Evolutionary conservation across 495 filamentous ascomycete genomes (phyloP).

Genomic region (Hypoxylon intermedium): DNA sequence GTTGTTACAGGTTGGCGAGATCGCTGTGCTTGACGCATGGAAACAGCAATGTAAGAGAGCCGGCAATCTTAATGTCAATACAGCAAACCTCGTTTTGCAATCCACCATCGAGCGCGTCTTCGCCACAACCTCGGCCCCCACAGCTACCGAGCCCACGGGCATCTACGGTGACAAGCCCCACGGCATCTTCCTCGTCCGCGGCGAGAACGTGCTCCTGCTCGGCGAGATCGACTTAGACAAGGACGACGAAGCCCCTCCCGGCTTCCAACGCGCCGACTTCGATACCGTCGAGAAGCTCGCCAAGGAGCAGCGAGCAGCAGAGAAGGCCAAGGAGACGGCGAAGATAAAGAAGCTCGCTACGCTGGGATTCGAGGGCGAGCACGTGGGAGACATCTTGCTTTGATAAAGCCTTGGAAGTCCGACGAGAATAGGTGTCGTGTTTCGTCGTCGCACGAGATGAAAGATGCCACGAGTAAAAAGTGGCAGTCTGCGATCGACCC

Average conservation of each 20-base stretch:
- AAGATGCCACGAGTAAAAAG: conserved; percentile 1
- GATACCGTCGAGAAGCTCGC: conserved; percentile 75
- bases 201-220: conserved; percentile 89
- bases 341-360: conserved; percentile 70
- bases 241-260: conserved; percentile 83
- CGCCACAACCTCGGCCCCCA: conserved; percentile 50
- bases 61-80: not conserved
- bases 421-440: conserved; percentile 6
- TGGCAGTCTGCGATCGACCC: conserved; percentile 25
- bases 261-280: conserved; percentile 69
- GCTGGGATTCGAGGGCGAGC: conserved; percentile 89
- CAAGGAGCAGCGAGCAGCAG: conserved; percentile 69
- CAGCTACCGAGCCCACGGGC: conserved; percentile 40
- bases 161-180: conserved; percentile 82
- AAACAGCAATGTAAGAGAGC: too few relatives aligned
- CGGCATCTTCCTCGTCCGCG: conserved; percentile 87
- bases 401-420: conserved; percentile 57
- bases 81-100: conserved; percentile 93
- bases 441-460: not conserved
- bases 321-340: conserved; percentile 75
- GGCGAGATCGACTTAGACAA: conserved; percentile 97
- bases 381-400: conserved; percentile 76
- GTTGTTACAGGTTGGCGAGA: too few relatives aligned
- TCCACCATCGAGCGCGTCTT: conserved; percentile 89
- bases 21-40: too few relatives aligned